Conservation (phyloP, 202 grass and related monocot species). For the Miscanthus sacchariflorus region DNA sequence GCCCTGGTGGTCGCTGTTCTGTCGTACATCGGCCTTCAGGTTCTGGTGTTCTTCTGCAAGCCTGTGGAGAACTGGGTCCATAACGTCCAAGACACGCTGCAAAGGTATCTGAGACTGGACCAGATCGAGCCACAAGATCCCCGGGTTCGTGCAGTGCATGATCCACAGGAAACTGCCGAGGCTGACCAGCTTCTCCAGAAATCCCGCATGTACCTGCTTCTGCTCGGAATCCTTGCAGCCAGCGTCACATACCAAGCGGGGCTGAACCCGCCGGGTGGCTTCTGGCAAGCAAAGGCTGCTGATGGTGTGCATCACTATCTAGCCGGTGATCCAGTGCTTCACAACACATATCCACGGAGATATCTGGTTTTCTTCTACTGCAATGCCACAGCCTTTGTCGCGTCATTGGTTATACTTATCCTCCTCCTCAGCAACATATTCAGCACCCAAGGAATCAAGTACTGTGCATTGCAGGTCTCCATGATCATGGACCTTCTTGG, state of each 20-base stretch:
- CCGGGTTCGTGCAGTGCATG: not conserved
- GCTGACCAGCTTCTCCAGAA: conserved; percentile 41
- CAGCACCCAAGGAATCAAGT: conserved; percentile 56
- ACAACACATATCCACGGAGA: conserved; percentile 41
- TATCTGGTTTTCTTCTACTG: conserved; percentile 67
- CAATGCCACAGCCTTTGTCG: conserved; percentile 58
- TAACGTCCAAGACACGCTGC: not conserved
- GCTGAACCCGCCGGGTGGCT: conserved; percentile 64
- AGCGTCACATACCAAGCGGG: conserved; percentile 63
- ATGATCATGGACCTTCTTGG: conserved; percentile 59
- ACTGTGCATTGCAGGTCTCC: conserved; percentile 49
- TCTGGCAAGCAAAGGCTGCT: conserved; percentile 40
- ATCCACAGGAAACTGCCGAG: not conserved
- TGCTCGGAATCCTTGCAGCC: conserved; percentile 61
- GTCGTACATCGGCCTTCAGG: conserved; percentile 39
- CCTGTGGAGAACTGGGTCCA: conserved; percentile 28
- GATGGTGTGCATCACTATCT: conserved; percentile 22
- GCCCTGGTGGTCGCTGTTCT: conserved; percentile 37
- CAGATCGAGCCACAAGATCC: not conserved
- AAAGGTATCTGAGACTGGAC: not conserved
- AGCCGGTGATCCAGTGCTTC: conserved; percentile 54
- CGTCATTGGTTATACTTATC: conserved; percentile 59
- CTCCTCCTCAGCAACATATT: conserved; percentile 57
- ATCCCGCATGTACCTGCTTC: conserved; percentile 63
- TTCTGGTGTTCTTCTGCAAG: conserved; percentile 42